Percentiles rank a stretch among this genome's conserved stretches.
Evolutionary conservation across 352 stramenopile species (phyloP).

Genomic region (Phytopythium chamaehyphon): DNA sequence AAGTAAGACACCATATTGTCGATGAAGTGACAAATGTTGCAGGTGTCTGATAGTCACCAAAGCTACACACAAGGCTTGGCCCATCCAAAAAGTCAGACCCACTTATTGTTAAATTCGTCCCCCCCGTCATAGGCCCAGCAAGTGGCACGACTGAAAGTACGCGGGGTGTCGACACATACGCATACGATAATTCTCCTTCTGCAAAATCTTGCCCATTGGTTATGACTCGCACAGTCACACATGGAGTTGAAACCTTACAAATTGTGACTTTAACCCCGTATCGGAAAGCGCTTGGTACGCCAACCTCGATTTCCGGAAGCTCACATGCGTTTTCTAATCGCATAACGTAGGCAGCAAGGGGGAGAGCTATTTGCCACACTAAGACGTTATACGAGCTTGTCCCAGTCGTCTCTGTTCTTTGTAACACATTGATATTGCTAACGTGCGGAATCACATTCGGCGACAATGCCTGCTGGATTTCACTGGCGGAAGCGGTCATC

Average conservation of each 20-base stretch:
- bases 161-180: conserved; percentile 16
- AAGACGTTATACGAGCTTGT: conserved; percentile 3
- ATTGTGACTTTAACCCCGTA: conserved; percentile 20
- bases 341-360: conserved; percentile 2
- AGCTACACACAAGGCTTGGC: conserved; percentile 28
- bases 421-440: conserved; percentile 1
- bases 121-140: conserved; percentile 23
- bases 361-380: conserved; percentile 11
- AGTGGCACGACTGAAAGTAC: conserved; percentile 20
- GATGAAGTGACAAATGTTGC: conserved; percentile 25
- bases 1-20: conserved; percentile 20
- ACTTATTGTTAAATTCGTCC: conserved; percentile 29
- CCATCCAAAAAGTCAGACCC: conserved; percentile 30
- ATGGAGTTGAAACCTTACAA: conserved; percentile 12
- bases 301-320: conserved; percentile 11
- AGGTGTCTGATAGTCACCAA: conserved; percentile 24
- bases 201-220: conserved; percentile 23
- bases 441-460: background rate
- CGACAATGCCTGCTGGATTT: background rate
- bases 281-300: conserved; percentile 13
- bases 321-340: conserved; percentile 5
- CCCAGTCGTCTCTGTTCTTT: background rate
- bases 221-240: conserved; percentile 16
- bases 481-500: background rate
- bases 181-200: conserved; percentile 12